Evolutionary conservation across 2,329 filamentous ascomycete species (phyloP).

Genomic region (Chaetomium sp.): DNA sequence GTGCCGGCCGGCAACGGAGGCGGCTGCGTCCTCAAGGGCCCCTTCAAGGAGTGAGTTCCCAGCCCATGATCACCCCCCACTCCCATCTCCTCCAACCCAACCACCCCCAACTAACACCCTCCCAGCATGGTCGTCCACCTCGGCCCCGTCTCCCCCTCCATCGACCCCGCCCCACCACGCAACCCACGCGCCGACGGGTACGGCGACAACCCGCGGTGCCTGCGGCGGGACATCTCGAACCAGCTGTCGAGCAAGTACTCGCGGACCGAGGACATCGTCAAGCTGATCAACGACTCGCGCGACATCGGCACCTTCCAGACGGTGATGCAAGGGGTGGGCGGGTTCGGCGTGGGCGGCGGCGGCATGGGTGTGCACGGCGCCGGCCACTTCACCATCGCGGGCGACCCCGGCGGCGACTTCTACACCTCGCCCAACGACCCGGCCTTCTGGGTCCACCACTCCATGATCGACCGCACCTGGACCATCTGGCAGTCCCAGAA

Average conservation of each 20-base stretch:
- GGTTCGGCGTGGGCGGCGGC: constrained; percentile 28
- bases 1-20: constrained; percentile 56
- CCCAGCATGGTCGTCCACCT: constrained; percentile 43
- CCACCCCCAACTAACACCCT: not conserved
- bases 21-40: constrained; percentile 54
- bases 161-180: constrained; percentile 36
- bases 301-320: constrained; percentile 49
- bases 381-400: constrained; percentile 42
- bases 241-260: constrained; percentile 35
- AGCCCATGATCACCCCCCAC: not conserved
- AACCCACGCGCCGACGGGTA: constrained; percentile 42
- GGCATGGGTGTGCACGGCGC: constrained; percentile 40
- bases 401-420: constrained; percentile 47
- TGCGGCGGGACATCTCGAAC: constrained; percentile 47
- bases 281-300: constrained; percentile 43
- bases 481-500: constrained; percentile 41
- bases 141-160: constrained; percentile 39
- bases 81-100: not conserved
- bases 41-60: constrained; percentile 50
- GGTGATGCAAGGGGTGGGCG: constrained; percentile 45
- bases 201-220: constrained; percentile 50
- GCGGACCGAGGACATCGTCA: constrained; percentile 38
- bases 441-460: constrained; percentile 39
- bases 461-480: constrained; percentile 40
- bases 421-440: constrained; percentile 44